Base-by-base conservation (phyloP, 352 stramenopile genomes). In the Phytophthora boehmeriae region DNA sequence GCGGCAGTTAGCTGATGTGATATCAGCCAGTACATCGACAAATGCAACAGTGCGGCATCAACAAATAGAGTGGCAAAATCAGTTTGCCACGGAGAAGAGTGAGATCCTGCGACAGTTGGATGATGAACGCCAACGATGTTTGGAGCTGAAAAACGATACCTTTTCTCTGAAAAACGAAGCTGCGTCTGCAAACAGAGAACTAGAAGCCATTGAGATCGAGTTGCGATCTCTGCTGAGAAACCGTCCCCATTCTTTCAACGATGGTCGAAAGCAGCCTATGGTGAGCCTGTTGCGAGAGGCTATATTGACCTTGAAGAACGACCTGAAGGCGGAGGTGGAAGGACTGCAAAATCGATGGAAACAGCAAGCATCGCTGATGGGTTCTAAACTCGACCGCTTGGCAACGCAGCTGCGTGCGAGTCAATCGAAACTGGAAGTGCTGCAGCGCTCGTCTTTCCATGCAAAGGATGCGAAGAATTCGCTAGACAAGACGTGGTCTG, bases 21-120 rank as follows among this genome's bases (percentile, higher is more conserved):
- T 54, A 19, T 59, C 53, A 11, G 64, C 62, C 3, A 73, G 43
- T 8, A 77, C 76, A 1, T 68, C 68, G n/a, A 79, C 59, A 4
- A 80, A 76, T 41, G 74, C 48, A 3, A 53, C 61, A 38, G 59
- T 59, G 16, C 42, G 66, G 16, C 59, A 82, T 9, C 69, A 85
- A 39, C 78, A 83, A 22, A 70, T 36, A 3, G 76, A 88, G 27
- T 61, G 58, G 41, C 59, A 78, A 10, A 62, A 66, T n/a, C 74
- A 73, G 39, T 59, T 87, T 34, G 67, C 69, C 1, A 61, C 54
- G 5, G 83, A 90, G 53, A 86, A 82, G 42, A 80, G 56, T 25
- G 58, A 77, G 5, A 41, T 92, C 22, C 25, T 76, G 36, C 70
- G 72, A 6, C 59, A 80, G 27, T 47, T 92, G 27, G 56, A 79